phyloP scores from a whole-genome alignment of 2,329 filamentous ascomycete genomes.

The Trichocomaceae sp. region DNA sequence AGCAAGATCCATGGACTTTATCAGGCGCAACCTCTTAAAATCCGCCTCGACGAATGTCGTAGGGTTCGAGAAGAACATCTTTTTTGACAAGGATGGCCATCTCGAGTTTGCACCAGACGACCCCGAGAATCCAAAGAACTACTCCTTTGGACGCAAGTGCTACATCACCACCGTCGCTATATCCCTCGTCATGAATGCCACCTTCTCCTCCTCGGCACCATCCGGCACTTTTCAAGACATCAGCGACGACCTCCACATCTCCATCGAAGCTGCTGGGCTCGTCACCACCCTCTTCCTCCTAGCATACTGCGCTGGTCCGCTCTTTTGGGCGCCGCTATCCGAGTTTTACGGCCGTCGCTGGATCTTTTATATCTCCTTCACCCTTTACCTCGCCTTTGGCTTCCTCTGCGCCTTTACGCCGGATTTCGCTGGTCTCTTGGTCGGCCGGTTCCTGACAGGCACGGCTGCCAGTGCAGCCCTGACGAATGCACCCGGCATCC shows the following conservation, averaged over 20 bases:
- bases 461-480: background rate
- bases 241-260: constrained; percentile 43
- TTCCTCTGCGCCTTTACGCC: background rate
- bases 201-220: constrained; percentile 45
- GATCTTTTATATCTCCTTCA: background rate
- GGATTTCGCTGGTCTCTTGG: background rate
- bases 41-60: background rate
- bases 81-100: background rate
- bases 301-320: constrained; percentile 56
- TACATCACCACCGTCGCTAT: background rate
- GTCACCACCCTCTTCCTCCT: constrained; percentile 60
- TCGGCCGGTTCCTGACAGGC: background rate
- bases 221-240: constrained; percentile 38
- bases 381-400: background rate
- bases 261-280: constrained; percentile 43
- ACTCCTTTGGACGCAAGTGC: background rate
- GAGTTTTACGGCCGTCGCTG: constrained; percentile 50
- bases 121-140: background rate
- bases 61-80: background rate
- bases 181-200: constrained; percentile 47
- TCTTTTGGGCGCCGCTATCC: constrained; percentile 59
- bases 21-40: background rate
- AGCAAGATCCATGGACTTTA: background rate
- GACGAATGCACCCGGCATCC: background rate
- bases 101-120: constrained; percentile 1